These are phyloP conservation scores for Pseudocercospora musae DNA, from an alignment of 2,329 filamentous ascomycete species.

Conservation along the genomic window DNA sequence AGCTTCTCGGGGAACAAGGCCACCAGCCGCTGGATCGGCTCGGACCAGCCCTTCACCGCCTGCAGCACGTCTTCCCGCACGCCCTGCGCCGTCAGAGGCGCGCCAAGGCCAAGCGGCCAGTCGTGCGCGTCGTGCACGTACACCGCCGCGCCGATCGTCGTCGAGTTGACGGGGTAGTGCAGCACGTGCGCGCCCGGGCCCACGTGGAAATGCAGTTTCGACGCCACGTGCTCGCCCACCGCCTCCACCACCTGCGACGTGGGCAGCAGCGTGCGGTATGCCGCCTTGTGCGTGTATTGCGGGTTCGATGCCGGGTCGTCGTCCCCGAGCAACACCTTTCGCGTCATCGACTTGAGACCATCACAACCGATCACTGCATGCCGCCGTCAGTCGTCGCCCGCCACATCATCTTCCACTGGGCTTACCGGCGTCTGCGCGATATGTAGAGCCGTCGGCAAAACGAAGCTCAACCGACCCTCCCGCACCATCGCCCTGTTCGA, in stretches of 20 bases:
- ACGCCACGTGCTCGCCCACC: constrained; percentile 20
- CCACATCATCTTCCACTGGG: constrained; percentile 37
- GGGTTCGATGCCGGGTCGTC: constrained; percentile 46
- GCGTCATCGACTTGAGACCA: constrained; percentile 57
- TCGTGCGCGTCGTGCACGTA: constrained; percentile 39
- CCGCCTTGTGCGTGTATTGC: constrained; percentile 56
- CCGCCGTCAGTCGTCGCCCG: constrained; percentile 43
- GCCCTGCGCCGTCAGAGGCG: no score
- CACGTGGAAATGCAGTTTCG: constrained; percentile 20
- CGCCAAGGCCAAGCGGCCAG: constrained; percentile 2
- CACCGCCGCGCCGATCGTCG: constrained; percentile 56
- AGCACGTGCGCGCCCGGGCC: constrained; percentile 56
- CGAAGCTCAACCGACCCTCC: no score
- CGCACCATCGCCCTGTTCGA: no score
- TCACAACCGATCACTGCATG: constrained; percentile 59
- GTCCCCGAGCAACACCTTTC: constrained; percentile 52
- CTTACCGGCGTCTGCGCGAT: not conserved
- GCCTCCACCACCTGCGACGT: constrained; percentile 41
- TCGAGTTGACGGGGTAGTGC: constrained; percentile 60
- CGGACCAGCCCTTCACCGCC: not conserved
- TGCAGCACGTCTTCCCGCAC: constrained; percentile 13
- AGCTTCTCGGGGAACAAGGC: constrained; percentile 16
- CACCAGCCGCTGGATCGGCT: not conserved
- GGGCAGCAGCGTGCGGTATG: constrained; percentile 60
- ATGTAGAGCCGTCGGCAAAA: no score